These are phyloP conservation scores for Suillus americanus DNA, from an alignment of 768 basidiomycete genomes.

Conservation along the genomic window DNA sequence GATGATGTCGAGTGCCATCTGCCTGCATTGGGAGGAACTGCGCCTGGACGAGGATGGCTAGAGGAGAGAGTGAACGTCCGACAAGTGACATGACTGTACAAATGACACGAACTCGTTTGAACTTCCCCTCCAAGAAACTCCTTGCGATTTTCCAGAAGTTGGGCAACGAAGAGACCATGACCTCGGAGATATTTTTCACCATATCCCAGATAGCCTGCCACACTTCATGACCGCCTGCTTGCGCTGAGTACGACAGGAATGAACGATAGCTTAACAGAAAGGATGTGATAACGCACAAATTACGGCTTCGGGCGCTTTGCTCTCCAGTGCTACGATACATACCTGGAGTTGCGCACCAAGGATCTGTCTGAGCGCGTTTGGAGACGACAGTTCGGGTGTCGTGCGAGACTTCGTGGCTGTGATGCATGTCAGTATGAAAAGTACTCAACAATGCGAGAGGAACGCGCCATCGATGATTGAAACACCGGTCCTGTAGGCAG, in stretches of 20 bases:
- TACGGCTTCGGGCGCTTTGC: slow-evolving; percentile 58
- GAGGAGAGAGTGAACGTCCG: slow-evolving; percentile 15
- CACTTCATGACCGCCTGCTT: slow-evolving; percentile 67
- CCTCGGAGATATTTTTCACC: slow-evolving; percentile 86
- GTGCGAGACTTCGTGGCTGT: slow-evolving; percentile 50
- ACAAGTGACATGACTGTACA: not conserved
- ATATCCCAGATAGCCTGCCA: slow-evolving; percentile 82
- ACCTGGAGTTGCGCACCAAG: slow-evolving; percentile 58
- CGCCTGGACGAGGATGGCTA: slow-evolving; percentile 56
- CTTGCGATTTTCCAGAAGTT: slow-evolving; percentile 93
- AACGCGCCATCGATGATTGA: slow-evolving; percentile 48
- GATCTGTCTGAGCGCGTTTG: slow-evolving; percentile 41
- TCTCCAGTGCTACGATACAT: slow-evolving; percentile 60
- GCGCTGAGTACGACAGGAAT: slow-evolving; percentile 43
- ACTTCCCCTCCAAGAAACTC: slow-evolving; percentile 91
- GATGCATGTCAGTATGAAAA: not conserved
- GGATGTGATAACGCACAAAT: slow-evolving; percentile 46
- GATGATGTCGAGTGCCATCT: slow-evolving; percentile 86
- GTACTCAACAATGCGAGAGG: slow-evolving; percentile 7
- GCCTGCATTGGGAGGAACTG: slow-evolving; percentile 78
- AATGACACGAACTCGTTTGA: slow-evolving; percentile 57
- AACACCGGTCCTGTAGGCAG: slow-evolving; percentile 52
- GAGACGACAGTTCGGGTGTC: slow-evolving; percentile 32
- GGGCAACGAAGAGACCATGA: slow-evolving; percentile 79
- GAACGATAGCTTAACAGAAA: not conserved